A percentile compares a stretch with the other conserved stretches of the same genome.
Conservation (phyloP, 2,329 filamentous ascomycete species). For the Fusarium heterosporum region DNA sequence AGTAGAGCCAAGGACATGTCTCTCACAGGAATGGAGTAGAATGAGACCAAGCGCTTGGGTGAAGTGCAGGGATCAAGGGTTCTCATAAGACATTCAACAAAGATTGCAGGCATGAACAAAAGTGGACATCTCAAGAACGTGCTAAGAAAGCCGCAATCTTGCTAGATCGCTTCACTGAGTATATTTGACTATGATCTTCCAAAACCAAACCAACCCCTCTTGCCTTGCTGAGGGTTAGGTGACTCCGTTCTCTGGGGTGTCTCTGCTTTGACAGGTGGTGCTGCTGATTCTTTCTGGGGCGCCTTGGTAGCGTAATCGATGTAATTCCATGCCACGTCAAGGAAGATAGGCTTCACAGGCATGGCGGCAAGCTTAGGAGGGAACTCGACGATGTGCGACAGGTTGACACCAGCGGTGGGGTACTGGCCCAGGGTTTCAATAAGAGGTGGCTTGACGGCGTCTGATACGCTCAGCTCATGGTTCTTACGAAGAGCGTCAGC, state of each 20-base stretch:
- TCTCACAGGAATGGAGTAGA: slow-evolving; percentile 41
- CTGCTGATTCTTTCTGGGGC: slow-evolving; percentile 41
- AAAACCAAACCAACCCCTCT: slow-evolving; percentile 84
- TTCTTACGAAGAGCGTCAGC: slow-evolving; percentile 73
- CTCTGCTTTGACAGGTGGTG: slow-evolving; percentile 45
- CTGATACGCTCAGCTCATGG: slow-evolving; percentile 56
- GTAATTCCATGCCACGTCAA: slow-evolving; percentile 98
- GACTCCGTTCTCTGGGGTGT: slow-evolving; percentile 42
- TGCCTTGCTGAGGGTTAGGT: slow-evolving; percentile 57
- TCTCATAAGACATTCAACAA: slow-evolving; percentile 32
- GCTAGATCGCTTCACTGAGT: slow-evolving; percentile 30
- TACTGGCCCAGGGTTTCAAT: slow-evolving; percentile 82
- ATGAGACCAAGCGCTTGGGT: slow-evolving; percentile 27
- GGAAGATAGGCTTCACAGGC: slow-evolving; percentile 93
- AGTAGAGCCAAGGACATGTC: slow-evolving; percentile 19
- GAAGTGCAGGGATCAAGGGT: slow-evolving; percentile 31
- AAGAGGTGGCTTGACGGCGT: slow-evolving; percentile 62
- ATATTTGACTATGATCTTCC: slow-evolving; percentile 57
- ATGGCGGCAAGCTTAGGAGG: slow-evolving; percentile 86
- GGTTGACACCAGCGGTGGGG: slow-evolving; percentile 75
- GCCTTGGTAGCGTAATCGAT: slow-evolving; percentile 84
- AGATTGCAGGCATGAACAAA: slow-evolving; percentile 6
- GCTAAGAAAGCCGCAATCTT: slow-evolving; percentile 24
- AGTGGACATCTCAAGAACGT: slow-evolving; percentile 10
- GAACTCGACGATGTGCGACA: slow-evolving; percentile 85